Evolutionary conservation across 2,329 filamentous ascomycete genomes (phyloP).

Genomic region (Neophaeococcomyces aloes): DNA sequence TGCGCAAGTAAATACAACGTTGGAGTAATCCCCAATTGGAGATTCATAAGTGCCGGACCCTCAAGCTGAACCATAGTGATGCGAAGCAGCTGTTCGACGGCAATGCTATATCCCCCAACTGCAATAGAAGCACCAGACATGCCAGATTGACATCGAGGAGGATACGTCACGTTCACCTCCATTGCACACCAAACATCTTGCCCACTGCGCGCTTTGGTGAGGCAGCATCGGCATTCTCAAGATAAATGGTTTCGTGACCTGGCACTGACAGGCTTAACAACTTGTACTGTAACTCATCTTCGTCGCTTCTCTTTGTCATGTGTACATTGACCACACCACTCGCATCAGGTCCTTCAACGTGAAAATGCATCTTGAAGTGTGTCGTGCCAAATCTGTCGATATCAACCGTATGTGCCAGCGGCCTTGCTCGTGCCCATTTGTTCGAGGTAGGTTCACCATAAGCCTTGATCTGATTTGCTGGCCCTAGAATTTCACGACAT

Average conservation of each 20-base stretch:
- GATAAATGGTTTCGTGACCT: constrained; percentile 35
- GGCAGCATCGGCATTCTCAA: constrained; percentile 35
- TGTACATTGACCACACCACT: constrained; percentile 67
- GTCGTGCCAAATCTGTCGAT: constrained; percentile 66
- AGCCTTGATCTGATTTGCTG: constrained; percentile 62
- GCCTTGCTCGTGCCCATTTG: constrained; percentile 62
- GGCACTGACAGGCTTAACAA: constrained; percentile 71
- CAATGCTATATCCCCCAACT: too few relatives aligned
- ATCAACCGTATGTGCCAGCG: constrained; percentile 48
- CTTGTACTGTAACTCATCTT: constrained; percentile 63
- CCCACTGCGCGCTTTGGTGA: constrained; percentile 33
- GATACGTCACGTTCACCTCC: constrained; percentile 27
- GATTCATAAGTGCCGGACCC: too few relatives aligned
- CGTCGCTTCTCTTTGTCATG: constrained; percentile 57
- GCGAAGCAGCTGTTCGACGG: too few relatives aligned
- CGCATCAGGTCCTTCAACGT: constrained; percentile 66
- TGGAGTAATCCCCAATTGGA: too few relatives aligned
- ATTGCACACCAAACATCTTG: constrained; percentile 42
- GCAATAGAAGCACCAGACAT: too few relatives aligned
- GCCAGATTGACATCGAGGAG: too few relatives aligned
- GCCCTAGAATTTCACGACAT: constrained; percentile 65
- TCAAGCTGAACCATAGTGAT: too few relatives aligned
- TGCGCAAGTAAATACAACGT: too few relatives aligned
- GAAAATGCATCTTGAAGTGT: constrained; percentile 76
- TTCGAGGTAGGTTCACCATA: constrained; percentile 72